A percentile compares a stretch with the other conserved stretches of the same genome.
phyloP scores from a whole-genome alignment of 2,329 filamentous ascomycete species.

The Stagonosporopsis vannaccii region DNA sequence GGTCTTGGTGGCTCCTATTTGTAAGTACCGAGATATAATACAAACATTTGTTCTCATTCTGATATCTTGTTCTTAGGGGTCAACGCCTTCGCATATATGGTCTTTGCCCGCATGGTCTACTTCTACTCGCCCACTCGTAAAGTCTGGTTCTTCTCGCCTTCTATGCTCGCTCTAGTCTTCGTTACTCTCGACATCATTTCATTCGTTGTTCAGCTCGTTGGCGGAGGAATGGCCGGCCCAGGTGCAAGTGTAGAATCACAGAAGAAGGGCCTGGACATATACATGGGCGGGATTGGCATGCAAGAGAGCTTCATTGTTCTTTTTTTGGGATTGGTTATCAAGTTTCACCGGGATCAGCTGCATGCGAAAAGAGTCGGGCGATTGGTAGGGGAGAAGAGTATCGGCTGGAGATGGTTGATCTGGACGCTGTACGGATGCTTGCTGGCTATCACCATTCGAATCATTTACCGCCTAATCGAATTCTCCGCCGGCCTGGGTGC shows the following conservation, averaged over 20 bases:
- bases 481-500: slow-evolving; percentile 56
- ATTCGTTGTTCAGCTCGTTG: slow-evolving; percentile 54
- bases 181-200: slow-evolving; percentile 53
- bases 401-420: slow-evolving; percentile 33
- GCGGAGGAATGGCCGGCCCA: slow-evolving; percentile 46
- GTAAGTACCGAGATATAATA: slow-evolving; percentile 21
- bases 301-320: slow-evolving; percentile 40
- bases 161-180: slow-evolving; percentile 40
- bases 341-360: slow-evolving; percentile 27
- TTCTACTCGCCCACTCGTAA: slow-evolving; percentile 40
- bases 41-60: slow-evolving; percentile 12
- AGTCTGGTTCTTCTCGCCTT: slow-evolving; percentile 31
- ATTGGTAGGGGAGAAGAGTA: slow-evolving; percentile 17
- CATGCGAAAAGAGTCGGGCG: slow-evolving; percentile 22
- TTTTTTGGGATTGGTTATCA: slow-evolving; percentile 27
- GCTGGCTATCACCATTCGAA: slow-evolving; percentile 54
- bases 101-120: slow-evolving; percentile 51
- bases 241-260: slow-evolving; percentile 34
- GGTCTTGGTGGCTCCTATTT: slow-evolving; percentile 54
- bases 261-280: slow-evolving; percentile 49
- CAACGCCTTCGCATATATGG: slow-evolving; percentile 54
- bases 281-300: slow-evolving; percentile 47
- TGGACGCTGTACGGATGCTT: slow-evolving; percentile 53
- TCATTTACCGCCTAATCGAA: slow-evolving; percentile 45
- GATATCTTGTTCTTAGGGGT: slow-evolving; percentile 47